phyloP scores from a whole-genome alignment of 2,329 filamentous ascomycete genomes.

The Aotearoamyces nothofagi region DNA sequence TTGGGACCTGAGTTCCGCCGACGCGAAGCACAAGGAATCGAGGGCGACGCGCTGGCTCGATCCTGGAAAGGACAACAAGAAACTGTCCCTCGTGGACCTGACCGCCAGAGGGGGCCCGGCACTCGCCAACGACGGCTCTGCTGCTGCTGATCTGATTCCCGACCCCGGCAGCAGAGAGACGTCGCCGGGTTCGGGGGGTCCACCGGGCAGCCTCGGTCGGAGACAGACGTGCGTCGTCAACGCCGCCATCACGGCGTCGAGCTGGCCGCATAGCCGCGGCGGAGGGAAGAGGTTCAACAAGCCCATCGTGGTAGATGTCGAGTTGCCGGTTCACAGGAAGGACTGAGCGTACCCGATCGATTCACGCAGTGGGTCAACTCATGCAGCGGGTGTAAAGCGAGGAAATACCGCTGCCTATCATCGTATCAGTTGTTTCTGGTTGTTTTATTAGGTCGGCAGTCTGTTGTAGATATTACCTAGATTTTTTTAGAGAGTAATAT shows the following conservation, averaged over 20 bases:
- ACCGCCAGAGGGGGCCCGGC: slow-evolving; percentile 25
- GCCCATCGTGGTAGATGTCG: slow-evolving; percentile 70
- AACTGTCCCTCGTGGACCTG: slow-evolving; percentile 48
- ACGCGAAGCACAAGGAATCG: slow-evolving; percentile 29
- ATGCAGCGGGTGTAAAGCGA: too few relatives aligned
- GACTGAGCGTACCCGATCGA: background rate
- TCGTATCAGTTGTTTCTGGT: too few relatives aligned
- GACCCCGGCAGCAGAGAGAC: background rate
- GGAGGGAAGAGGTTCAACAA: slow-evolving; percentile 56
- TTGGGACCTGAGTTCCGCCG: slow-evolving; percentile 34
- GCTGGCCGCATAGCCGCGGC: slow-evolving; percentile 41
- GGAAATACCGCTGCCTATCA: too few relatives aligned
- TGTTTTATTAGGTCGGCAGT: too few relatives aligned
- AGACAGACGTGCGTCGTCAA: slow-evolving; percentile 68
- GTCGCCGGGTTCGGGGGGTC: background rate
- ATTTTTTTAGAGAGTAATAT: too few relatives aligned
- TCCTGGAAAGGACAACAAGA: slow-evolving; percentile 36
- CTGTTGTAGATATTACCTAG: too few relatives aligned
- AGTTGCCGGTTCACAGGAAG: slow-evolving; percentile 37
- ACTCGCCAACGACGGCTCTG: slow-evolving; percentile 30
- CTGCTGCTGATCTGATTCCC: slow-evolving; percentile 12
- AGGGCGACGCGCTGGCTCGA: slow-evolving; percentile 38
- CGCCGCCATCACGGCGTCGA: slow-evolving; percentile 57
- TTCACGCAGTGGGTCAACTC: too few relatives aligned
- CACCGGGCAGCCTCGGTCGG: slow-evolving; percentile 15